Evolutionary conservation across 2,329 filamentous ascomycete species (phyloP).

Genomic region (Ascochyta viciae-villosae): DNA sequence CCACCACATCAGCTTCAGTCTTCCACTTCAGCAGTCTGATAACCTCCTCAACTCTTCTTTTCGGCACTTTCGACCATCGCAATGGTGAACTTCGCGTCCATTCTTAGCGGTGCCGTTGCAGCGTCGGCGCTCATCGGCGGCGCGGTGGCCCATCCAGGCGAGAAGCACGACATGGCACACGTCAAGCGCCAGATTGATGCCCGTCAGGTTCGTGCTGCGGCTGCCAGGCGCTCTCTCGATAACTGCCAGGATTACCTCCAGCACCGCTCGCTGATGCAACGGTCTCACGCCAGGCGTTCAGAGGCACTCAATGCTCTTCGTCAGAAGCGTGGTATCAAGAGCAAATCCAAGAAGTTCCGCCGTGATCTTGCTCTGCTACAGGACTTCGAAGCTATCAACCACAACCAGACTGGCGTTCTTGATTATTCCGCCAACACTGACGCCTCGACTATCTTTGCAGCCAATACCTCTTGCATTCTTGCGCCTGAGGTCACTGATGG

Average conservation of each 20-base stretch:
- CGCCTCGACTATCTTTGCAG: conserved; percentile 25
- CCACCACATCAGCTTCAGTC: neutral
- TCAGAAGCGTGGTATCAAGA: conserved; percentile 33
- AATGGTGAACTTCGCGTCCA: conserved; percentile 32
- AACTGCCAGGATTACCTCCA: conserved; percentile 27
- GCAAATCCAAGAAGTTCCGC: conserved; percentile 33
- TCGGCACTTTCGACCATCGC: conserved; percentile 1
- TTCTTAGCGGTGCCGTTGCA: conserved; percentile 25
- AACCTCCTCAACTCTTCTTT: neutral
- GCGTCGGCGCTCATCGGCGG: conserved; percentile 26
- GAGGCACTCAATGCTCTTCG: conserved; percentile 26
- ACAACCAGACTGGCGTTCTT: conserved; percentile 36
- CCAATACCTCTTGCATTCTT: conserved; percentile 36
- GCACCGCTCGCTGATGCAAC: conserved; percentile 27
- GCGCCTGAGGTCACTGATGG: conserved; percentile 33
- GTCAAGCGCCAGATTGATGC: conserved; percentile 41
- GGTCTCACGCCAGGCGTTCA: conserved; percentile 30
- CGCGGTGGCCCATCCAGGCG: conserved; percentile 41
- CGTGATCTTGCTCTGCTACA: conserved; percentile 41
- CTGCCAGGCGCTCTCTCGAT: conserved; percentile 29
- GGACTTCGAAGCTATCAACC: conserved; percentile 38
- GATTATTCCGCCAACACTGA: conserved; percentile 24
- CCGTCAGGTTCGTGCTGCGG: conserved; percentile 28
- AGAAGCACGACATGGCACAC: conserved; percentile 40
- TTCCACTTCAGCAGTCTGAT: neutral